Conservation (phyloP, 345 rosid genomes). For the Dovyalis caffra region DNA sequence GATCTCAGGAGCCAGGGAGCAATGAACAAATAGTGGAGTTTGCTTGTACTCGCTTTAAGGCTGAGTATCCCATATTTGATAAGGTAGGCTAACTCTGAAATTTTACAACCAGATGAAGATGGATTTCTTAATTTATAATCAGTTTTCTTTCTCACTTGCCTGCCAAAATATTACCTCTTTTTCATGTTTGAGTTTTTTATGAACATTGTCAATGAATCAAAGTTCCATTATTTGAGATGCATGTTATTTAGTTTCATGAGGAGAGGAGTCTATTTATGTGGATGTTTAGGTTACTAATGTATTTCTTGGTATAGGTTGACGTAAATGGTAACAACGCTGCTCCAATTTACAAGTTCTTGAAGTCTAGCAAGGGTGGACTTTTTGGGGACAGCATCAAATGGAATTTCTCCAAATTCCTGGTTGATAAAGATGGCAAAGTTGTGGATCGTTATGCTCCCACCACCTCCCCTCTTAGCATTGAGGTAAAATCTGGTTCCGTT, state of each 20-base stretch:
- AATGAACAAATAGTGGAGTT: slow-evolving; percentile 34
- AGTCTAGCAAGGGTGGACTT: slow-evolving; percentile 75
- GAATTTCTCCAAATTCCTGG: slow-evolving; percentile 87
- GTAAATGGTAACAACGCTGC: slow-evolving; percentile 77
- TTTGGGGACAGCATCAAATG: slow-evolving; percentile 76
- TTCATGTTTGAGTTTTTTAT: background rate
- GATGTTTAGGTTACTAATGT: background rate
- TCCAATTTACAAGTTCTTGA: slow-evolving; percentile 83
- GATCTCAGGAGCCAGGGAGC: slow-evolving; percentile 33
- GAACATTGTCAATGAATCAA: background rate
- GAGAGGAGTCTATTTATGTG: background rate
- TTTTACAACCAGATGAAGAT: background rate
- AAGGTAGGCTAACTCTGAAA: slow-evolving; percentile 19
- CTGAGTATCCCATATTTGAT: slow-evolving; percentile 36
- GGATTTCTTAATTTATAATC: background rate
- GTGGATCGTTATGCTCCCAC: slow-evolving; percentile 90
- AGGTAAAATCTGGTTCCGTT: slow-evolving; percentile 44
- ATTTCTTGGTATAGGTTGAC: slow-evolving; percentile 49
- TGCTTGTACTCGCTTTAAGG: slow-evolving; percentile 38
- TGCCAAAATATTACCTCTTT: background rate
- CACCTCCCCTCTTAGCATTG: slow-evolving; percentile 85
- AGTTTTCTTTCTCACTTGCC: background rate
- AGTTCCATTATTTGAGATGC: background rate
- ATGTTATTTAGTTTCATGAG: background rate
- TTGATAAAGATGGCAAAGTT: slow-evolving; percentile 70